A percentile compares a stretch with the other conserved stretches of the same genome.
phyloP scores from a whole-genome alignment of 2,329 filamentous ascomycete species.

The Cladophialophora immunda region DNA sequence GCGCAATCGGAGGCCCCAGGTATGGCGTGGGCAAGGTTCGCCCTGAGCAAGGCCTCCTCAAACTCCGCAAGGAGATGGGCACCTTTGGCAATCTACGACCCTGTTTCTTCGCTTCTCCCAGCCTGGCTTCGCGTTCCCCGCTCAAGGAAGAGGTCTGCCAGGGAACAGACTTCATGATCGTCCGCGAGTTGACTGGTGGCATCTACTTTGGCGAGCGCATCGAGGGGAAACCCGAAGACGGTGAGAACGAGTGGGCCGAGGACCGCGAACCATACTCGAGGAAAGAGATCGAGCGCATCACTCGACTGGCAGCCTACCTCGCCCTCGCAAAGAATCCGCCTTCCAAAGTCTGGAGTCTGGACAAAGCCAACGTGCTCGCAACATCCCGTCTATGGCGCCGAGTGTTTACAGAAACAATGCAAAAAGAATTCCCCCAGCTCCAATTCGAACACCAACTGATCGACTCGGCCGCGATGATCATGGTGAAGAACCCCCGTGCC shows the following conservation, averaged over 20 bases:
- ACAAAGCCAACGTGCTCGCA: constrained; percentile 96
- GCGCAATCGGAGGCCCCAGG: constrained; percentile 95
- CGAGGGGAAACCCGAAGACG: constrained; percentile 73
- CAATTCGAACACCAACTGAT: constrained; percentile 89
- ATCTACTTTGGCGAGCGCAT: constrained; percentile 94
- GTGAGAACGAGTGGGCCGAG: constrained; percentile 69
- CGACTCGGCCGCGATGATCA: constrained; percentile 95
- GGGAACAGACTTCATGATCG: constrained; percentile 89
- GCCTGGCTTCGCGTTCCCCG: constrained; percentile 83
- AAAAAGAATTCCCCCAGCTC: constrained; percentile 86
- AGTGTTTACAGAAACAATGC: constrained; percentile 84
- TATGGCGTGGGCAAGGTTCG: constrained; percentile 90
- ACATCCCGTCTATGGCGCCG: constrained; percentile 90
- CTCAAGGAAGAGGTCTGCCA: constrained; percentile 85
- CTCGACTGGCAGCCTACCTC: constrained; percentile 80
- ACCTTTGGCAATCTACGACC: constrained; percentile 96
- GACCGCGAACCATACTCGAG: constrained; percentile 90
- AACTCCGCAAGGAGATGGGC: constrained; percentile 89
- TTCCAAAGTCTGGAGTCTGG: constrained; percentile 81
- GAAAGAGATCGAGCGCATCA: constrained; percentile 86
- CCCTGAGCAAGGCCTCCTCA: constrained; percentile 90
- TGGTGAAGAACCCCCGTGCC: constrained; percentile 90
- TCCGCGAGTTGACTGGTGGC: constrained; percentile 89
- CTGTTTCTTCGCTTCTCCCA: constrained; percentile 92
- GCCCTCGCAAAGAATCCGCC: constrained; percentile 80